These are phyloP conservation scores for Vitis hybrid DNA, from an alignment of 177 flowering plant genomes.

Conservation along the genomic window DNA sequence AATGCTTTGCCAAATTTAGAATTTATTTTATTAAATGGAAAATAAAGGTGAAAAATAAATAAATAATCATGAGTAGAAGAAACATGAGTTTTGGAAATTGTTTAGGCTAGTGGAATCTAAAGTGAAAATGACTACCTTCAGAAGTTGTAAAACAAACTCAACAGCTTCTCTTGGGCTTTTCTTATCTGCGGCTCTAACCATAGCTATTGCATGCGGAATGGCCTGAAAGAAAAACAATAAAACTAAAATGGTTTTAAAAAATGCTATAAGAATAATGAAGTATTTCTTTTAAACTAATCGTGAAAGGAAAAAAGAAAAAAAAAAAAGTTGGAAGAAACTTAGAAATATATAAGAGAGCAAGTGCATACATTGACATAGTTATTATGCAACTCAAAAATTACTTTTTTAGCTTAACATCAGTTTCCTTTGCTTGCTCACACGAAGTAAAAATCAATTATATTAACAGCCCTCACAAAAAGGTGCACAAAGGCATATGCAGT, in stretches of 20 bases:
- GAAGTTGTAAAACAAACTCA: constrained; percentile 83
- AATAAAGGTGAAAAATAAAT: no score
- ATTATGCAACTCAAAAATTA: no score
- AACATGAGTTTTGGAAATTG: background rate
- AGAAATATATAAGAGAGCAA: no score
- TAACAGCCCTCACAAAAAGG: no score
- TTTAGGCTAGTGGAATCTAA: background rate
- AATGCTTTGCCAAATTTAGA: no score
- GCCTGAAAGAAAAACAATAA: constrained; percentile 44
- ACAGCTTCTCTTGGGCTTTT: constrained; percentile 98
- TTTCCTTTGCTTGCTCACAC: no score
- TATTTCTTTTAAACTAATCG: background rate
- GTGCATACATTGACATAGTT: no score
- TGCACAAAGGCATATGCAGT: no score
- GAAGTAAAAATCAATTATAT: no score
- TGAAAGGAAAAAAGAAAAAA: background rate
- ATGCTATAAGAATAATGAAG: background rate
- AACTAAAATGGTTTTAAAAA: background rate
- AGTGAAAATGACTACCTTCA: constrained; percentile 55
- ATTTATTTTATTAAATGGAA: no score
- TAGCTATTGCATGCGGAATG: constrained; percentile 90
- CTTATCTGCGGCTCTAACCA: constrained; percentile 69
- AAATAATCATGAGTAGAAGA: background rate
- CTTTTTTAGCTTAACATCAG: no score
- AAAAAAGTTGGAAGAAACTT: background rate